Percentiles rank a stretch among this genome's conserved stretches.
These are phyloP conservation scores for Aplosporella prunicola DNA, from an alignment of 2,329 filamentous ascomycete species.

Conservation along the genomic window DNA sequence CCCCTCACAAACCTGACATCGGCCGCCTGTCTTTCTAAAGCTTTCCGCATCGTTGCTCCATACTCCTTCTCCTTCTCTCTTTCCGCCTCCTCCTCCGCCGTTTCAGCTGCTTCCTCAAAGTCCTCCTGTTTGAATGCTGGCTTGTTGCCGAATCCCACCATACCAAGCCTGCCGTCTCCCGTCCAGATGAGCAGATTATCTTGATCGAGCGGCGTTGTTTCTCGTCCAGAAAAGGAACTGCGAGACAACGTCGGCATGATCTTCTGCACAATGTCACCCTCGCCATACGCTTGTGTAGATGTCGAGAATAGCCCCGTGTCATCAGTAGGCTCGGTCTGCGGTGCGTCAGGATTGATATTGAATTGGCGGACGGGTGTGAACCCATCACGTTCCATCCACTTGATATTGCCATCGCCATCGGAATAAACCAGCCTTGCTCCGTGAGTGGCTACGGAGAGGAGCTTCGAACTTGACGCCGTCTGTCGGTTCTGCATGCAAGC, in stretches of 20 bases:
- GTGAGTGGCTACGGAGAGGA: conserved; percentile 73
- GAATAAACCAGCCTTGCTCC: conserved; percentile 74
- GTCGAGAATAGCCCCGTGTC: conserved; percentile 38
- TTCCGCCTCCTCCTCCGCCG: conserved; percentile 38
- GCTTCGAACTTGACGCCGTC: conserved; percentile 68
- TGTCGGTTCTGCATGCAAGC: conserved; percentile 59
- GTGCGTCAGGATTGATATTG: conserved; percentile 44
- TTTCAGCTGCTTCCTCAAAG: conserved; percentile 26
- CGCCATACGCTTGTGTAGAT: conserved; percentile 13
- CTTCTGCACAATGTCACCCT: conserved; percentile 70
- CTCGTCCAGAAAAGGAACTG: conserved; percentile 6
- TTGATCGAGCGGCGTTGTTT: conserved; percentile 19
- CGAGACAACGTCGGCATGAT: conserved; percentile 51
- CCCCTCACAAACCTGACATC: conserved; percentile 66
- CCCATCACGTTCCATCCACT: conserved; percentile 86
- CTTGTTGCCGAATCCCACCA: conserved; percentile 44
- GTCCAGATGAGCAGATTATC: conserved; percentile 81
- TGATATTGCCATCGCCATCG: conserved; percentile 73
- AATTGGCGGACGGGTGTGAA: conserved; percentile 44
- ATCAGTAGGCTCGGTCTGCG: conserved; percentile 43
- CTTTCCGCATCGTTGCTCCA: conserved; percentile 61
- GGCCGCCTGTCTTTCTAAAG: conserved; percentile 67
- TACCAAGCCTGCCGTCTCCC: conserved; percentile 65
- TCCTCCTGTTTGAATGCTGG: conserved; percentile 21
- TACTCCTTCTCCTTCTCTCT: conserved; percentile 53